Percentiles rank a stretch among this genome's conserved stretches.
Evolutionary conservation across 441 rosid species (phyloP).

Genomic region (Mallotus japonicus): DNA sequence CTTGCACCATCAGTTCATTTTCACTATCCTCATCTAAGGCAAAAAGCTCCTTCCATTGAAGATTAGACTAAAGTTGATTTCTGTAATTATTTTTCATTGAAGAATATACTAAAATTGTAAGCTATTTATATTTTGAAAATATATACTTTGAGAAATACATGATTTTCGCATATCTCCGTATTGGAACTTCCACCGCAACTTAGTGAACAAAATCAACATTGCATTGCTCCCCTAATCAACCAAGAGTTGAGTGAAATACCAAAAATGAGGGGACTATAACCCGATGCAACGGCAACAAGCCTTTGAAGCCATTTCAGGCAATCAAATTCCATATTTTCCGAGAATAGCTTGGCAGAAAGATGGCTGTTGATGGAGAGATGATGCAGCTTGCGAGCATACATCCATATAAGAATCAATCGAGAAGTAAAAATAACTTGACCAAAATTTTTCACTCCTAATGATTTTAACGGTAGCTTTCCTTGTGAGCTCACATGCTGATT

Average conservation of each 20-base stretch:
- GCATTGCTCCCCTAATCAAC: not conserved
- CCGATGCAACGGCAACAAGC: not conserved
- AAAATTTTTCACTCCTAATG: not conserved
- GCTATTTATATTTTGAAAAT: not conserved
- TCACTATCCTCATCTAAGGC: not conserved
- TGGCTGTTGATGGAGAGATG: no score
- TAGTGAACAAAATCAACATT: constrained; percentile 1
- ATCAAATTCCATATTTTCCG: constrained; percentile 4
- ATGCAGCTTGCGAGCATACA: not conserved
- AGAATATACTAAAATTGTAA: not conserved
- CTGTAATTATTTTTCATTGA: not conserved
- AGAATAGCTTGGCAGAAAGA: not conserved
- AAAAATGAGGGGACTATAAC: not conserved
- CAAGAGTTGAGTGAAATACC: not conserved
- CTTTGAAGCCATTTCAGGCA: constrained; percentile 9
- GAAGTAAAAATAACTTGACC: not conserved
- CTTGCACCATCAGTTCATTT: no score
- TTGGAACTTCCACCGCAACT: not conserved
- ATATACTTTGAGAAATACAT: not conserved
- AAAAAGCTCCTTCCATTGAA: no score
- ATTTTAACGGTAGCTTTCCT: not conserved
- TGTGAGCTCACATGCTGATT: not conserved
- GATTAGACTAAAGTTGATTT: no score
- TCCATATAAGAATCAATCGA: not conserved
- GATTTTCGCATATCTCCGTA: not conserved